Evolutionary conservation across 345 rosid species (phyloP).

Genomic region (thale cress (Arabidopsis thaliana)): DNA sequence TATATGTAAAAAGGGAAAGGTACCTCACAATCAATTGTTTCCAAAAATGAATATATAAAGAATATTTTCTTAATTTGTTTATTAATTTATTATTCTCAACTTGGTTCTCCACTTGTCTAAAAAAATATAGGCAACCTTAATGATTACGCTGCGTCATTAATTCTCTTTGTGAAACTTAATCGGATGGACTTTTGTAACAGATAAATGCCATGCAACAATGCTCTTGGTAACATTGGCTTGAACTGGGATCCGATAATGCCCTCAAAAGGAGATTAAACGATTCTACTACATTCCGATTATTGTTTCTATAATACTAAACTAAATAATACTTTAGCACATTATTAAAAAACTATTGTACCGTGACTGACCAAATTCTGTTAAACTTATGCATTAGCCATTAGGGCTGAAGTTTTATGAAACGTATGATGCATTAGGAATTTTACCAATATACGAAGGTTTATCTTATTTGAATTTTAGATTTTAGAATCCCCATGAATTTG

Average conservation of each 20-base stretch:
- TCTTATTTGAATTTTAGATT: conserved; percentile 2
- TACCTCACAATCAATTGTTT: not conserved
- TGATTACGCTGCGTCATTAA: no score
- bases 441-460: not conserved
- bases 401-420: not conserved
- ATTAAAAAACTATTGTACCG: no score
- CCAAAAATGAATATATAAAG: not conserved
- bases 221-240: not conserved
- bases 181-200: no score
- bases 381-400: not conserved
- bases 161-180: no score
- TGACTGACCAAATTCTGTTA: not conserved
- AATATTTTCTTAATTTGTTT: not conserved
- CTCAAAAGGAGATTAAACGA: not conserved
- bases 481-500: conserved; percentile 4
- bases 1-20: not conserved
- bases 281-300: not conserved
- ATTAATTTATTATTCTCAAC: no score
- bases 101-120: no score
- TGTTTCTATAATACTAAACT: no score
- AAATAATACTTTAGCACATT: no score
- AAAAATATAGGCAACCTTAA: no score
- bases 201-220: not conserved
- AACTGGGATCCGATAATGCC: not conserved
- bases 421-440: not conserved